Conservation (phyloP, 2,329 filamentous ascomycete species). For the Pseudopithomyces chartarum region DNA sequence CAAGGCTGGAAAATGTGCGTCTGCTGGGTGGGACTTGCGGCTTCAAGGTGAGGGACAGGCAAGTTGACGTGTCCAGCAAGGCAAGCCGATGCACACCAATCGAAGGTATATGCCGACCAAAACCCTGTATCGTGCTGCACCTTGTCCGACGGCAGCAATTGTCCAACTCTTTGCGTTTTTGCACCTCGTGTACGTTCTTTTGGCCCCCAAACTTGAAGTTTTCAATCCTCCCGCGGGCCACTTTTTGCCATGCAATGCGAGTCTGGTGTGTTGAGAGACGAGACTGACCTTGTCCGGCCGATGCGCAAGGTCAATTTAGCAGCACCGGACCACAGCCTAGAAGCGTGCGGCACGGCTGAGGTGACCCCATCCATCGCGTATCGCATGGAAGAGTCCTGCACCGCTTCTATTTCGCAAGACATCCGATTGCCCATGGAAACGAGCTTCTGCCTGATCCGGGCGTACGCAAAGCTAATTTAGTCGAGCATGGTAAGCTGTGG, state of each 20-base stretch:
- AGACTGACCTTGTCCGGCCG: neutral
- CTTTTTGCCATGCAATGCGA: slow-evolving; percentile 13
- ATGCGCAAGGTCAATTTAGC: slow-evolving; percentile 13
- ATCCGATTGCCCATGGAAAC: slow-evolving; percentile 17
- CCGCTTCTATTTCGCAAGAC: slow-evolving; percentile 16
- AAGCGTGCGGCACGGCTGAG: slow-evolving; percentile 18
- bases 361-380: slow-evolving; percentile 11
- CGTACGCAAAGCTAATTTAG: slow-evolving; percentile 22
- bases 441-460: slow-evolving; percentile 15
- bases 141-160: slow-evolving; percentile 30
- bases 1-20: slow-evolving; percentile 33
- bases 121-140: slow-evolving; percentile 38
- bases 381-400: slow-evolving; percentile 8
- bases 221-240: slow-evolving; percentile 16
- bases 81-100: slow-evolving; percentile 35
- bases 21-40: slow-evolving; percentile 33
- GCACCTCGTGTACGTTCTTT: slow-evolving; percentile 20
- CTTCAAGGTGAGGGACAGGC: slow-evolving; percentile 24
- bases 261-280: slow-evolving; percentile 15
- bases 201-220: slow-evolving; percentile 33
- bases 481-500: slow-evolving; percentile 28
- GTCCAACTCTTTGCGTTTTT: slow-evolving; percentile 27
- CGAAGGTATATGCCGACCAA: slow-evolving; percentile 34
- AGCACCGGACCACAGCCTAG: slow-evolving; percentile 5
- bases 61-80: slow-evolving; percentile 44